A percentile compares a stretch with the other conserved stretches of the same genome.
Evolutionary conservation across 208 protist genomes (phyloP).

Genomic region (Trypanosoma cruzi): DNA sequence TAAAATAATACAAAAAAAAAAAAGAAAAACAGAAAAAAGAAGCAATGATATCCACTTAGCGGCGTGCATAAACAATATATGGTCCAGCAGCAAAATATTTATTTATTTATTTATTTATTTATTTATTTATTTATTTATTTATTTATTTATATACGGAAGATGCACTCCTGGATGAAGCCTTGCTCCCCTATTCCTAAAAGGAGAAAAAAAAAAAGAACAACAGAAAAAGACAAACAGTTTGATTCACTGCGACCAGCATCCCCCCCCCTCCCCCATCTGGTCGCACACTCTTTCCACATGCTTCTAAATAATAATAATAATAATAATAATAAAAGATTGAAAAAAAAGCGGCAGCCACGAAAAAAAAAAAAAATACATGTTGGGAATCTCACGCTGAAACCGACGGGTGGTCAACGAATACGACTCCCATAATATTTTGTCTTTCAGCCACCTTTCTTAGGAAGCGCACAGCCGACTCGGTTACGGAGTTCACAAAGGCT

Average conservation of each 20-base stretch:
- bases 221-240: neutral
- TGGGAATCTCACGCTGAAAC: neutral
- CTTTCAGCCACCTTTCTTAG: conserved; percentile 18
- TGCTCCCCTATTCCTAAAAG: neutral
- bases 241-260: neutral
- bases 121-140: neutral
- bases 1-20: conserved; percentile 18
- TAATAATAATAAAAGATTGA: conserved; percentile 11
- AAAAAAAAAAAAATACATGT: neutral
- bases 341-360: neutral
- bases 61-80: too few relatives aligned
- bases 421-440: conserved; percentile 24
- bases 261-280: neutral
- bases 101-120: neutral
- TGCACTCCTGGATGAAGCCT: neutral
- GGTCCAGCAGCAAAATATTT: neutral
- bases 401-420: conserved; percentile 21
- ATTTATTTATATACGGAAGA: neutral
- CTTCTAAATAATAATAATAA: neutral
- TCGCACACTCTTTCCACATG: neutral
- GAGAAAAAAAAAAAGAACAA: neutral
- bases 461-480: neutral
- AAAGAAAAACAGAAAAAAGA: neutral
- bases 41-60: neutral
- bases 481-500: neutral